These are phyloP conservation scores for Sungouiella thailandica DNA, from an alignment of 805 yeast species.

Conservation along the genomic window DNA sequence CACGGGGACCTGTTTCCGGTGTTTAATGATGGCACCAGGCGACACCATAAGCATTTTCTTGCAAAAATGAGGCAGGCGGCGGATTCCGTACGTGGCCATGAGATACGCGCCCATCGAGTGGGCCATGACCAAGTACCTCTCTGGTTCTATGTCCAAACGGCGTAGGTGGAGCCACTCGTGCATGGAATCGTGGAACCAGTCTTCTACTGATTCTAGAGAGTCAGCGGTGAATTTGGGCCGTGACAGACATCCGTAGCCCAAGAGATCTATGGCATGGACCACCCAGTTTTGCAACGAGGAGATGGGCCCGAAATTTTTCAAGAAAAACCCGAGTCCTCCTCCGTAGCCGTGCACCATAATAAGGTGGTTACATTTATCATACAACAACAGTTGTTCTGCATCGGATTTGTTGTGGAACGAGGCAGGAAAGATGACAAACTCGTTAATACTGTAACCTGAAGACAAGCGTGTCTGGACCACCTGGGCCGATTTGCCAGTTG, in stretches of 20 bases:
- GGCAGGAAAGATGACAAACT: slow-evolving; percentile 36
- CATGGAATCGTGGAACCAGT: slow-evolving; percentile 61
- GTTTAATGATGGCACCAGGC: slow-evolving; percentile 79
- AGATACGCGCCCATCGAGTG: slow-evolving; percentile 94
- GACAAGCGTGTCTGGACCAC: slow-evolving; percentile 28
- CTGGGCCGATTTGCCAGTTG: slow-evolving; percentile 24
- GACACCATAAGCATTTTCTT: slow-evolving; percentile 71
- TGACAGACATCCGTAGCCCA: slow-evolving; percentile 89
- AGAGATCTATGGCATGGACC: slow-evolving; percentile 78
- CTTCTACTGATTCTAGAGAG: slow-evolving; percentile 45
- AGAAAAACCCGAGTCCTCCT: slow-evolving; percentile 39
- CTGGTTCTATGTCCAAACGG: slow-evolving; percentile 27
- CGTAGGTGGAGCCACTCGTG: slow-evolving; percentile 56
- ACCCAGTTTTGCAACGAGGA: slow-evolving; percentile 47
- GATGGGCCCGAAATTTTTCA: slow-evolving; percentile 33
- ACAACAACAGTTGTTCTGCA: slow-evolving; percentile 11
- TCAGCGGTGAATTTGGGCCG: slow-evolving; percentile 55
- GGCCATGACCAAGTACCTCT: slow-evolving; percentile 58
- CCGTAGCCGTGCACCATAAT: slow-evolving; percentile 45
- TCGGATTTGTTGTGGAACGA: slow-evolving; percentile 3
- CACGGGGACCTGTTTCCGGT: slow-evolving; percentile 38
- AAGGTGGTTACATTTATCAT: slow-evolving; percentile 27
- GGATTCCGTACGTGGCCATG: slow-evolving; percentile 60
- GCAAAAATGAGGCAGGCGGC: slow-evolving; percentile 52
- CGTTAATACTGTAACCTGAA: slow-evolving; percentile 32